phyloP scores from a whole-genome alignment of 768 basidiomycete species.

The Cystofilobasidium capitatum region DNA sequence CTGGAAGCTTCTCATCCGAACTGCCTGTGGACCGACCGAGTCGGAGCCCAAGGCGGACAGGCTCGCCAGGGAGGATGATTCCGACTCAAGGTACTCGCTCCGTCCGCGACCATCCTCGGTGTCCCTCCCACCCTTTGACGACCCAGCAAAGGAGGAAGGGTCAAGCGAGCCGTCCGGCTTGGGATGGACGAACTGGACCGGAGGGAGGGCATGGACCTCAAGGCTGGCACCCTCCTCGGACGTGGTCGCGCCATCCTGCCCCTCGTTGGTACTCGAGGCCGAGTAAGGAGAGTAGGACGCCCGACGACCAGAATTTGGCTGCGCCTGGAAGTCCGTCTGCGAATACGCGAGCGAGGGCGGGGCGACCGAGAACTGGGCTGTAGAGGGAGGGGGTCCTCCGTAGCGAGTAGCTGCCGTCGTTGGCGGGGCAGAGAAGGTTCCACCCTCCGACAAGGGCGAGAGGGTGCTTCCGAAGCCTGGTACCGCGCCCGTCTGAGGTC shows the following conservation, averaged over 20 bases:
- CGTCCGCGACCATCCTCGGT: not conserved
- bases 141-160: not conserved
- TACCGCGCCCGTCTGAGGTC: slow-evolving; percentile 15
- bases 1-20: slow-evolving; percentile 21
- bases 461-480: not conserved
- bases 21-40: slow-evolving; percentile 3
- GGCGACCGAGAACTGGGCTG: slow-evolving; percentile 9
- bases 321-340: not conserved
- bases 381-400: not conserved
- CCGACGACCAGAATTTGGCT: not conserved
- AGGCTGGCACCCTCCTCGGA: too few species aligned
- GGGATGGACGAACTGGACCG: not conserved
- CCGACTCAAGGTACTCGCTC: too few species aligned
- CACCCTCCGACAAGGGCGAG: not conserved
- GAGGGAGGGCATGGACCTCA: not conserved
- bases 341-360: slow-evolving; percentile 12
- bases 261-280: not conserved
- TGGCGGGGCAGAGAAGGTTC: not conserved
- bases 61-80: slow-evolving; percentile 5
- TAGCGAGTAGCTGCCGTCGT: not conserved
- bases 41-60: slow-evolving; percentile 1
- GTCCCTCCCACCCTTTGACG: not conserved
- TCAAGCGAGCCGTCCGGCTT: not conserved
- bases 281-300: not conserved
- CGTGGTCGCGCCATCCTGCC: not conserved